phyloP scores from a whole-genome alignment of 2,329 filamentous ascomycete species.

The Cladosporium austrohemisphaericum region DNA sequence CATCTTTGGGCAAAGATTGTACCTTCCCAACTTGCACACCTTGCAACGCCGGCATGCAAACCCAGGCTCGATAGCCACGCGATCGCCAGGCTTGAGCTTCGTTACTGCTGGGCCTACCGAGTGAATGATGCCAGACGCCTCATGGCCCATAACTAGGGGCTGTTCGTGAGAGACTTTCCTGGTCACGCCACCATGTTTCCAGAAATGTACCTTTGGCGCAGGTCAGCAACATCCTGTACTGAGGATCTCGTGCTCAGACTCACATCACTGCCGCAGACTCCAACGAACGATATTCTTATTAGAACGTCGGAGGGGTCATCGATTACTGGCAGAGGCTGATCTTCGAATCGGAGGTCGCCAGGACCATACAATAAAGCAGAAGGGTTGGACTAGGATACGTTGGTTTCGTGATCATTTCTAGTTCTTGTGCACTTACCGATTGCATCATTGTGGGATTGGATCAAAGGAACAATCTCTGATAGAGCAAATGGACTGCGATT shows the following conservation, averaged over 20 bases:
- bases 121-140: conserved; percentile 13
- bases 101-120: background rate
- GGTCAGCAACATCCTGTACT: too few relatives aligned
- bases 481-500: too few relatives aligned
- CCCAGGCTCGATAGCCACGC: background rate
- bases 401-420: too few relatives aligned
- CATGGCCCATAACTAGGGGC: background rate
- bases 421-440: too few relatives aligned
- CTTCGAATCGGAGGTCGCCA: too few relatives aligned
- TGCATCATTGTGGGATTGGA: too few relatives aligned
- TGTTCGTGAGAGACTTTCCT: background rate
- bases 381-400: too few relatives aligned
- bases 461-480: too few relatives aligned
- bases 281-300: too few relatives aligned
- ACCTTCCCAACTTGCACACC: background rate
- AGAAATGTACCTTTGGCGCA: conserved; percentile 14
- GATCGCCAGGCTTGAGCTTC: background rate
- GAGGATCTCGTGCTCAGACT: background rate
- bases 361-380: too few relatives aligned
- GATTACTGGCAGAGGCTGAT: too few relatives aligned
- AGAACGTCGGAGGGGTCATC: too few relatives aligned
- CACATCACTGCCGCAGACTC: background rate
- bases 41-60: background rate
- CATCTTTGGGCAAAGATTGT: background rate
- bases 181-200: background rate